Conservation (phyloP, 23 red algal species). For the Gracilaria caudata region DNA sequence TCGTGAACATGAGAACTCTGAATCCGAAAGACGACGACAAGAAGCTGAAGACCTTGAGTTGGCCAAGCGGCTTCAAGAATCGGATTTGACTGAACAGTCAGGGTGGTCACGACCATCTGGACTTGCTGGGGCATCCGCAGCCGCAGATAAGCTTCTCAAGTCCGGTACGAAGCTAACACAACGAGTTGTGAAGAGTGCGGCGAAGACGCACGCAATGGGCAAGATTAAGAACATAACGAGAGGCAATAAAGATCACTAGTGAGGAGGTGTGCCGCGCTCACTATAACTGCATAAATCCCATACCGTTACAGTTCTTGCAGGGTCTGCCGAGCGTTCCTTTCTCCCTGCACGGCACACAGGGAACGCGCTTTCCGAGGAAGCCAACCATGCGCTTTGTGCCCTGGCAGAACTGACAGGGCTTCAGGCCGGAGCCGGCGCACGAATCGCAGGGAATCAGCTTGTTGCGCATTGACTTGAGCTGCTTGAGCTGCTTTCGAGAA, state of each 20-base stretch:
- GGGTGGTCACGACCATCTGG: background rate
- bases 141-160: constrained; percentile 39
- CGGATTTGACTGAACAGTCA: constrained; percentile 5
- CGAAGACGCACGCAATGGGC: constrained; percentile 19
- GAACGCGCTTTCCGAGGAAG: constrained; percentile 65
- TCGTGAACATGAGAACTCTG: background rate
- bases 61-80: constrained; percentile 35
- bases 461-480: constrained; percentile 39
- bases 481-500: background rate
- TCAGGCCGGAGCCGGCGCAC: constrained; percentile 45
- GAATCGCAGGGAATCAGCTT: constrained; percentile 44
- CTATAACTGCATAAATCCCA: constrained; percentile 44
- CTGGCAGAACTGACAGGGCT: constrained; percentile 69
- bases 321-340: constrained; percentile 56
- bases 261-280: background rate
- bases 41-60: constrained; percentile 43
- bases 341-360: constrained; percentile 56
- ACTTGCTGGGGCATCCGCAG: constrained; percentile 10
- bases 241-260: background rate
- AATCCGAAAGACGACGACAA: constrained; percentile 20
- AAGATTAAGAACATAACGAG: constrained; percentile 34
- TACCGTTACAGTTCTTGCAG: constrained; percentile 46
- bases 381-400: constrained; percentile 65
- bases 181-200: constrained; percentile 38
- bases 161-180: constrained; percentile 35